phyloP scores from a whole-genome alignment of 179 eudicot genomes.

The Silene vulgaris region DNA sequence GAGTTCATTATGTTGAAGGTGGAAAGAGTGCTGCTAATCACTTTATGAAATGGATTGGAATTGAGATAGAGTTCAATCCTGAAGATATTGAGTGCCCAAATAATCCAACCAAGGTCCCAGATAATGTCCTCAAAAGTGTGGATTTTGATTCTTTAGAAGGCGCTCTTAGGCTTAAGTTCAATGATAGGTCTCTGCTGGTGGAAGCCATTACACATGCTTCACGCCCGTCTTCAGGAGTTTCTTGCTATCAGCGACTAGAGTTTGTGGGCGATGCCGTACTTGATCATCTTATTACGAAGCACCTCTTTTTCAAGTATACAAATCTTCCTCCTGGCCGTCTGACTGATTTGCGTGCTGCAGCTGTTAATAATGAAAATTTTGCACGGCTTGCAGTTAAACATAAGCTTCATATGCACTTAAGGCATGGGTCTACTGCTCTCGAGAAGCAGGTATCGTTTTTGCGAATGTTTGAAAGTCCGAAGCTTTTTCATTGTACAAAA shows the following conservation, averaged over 20 bases:
- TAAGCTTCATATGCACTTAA: slow-evolving; percentile 79
- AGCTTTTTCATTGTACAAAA: not conserved
- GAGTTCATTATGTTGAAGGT: slow-evolving; percentile 94
- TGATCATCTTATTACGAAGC: slow-evolving; percentile 94
- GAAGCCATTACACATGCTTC: slow-evolving; percentile 99
- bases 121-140: slow-evolving; percentile 64
- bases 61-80: slow-evolving; percentile 70
- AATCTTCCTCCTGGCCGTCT: slow-evolving; percentile 96
- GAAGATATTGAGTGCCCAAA: slow-evolving; percentile 48
- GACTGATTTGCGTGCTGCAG: slow-evolving; percentile 99
- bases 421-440: slow-evolving; percentile 96
- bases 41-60: slow-evolving; percentile 95
- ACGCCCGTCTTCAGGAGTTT: slow-evolving; percentile 92
- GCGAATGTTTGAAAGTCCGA: not conserved
- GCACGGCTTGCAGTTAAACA: slow-evolving; percentile 95
- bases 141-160: slow-evolving; percentile 72
- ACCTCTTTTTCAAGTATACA: slow-evolving; percentile 84
- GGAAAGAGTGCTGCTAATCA: slow-evolving; percentile 89
- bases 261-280: slow-evolving; percentile 99
- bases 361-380: slow-evolving; percentile 97
- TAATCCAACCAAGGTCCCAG: slow-evolving; percentile 54
- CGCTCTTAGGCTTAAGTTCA: slow-evolving; percentile 55
- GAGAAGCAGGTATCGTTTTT: slow-evolving; percentile 67
- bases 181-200: slow-evolving; percentile 56
- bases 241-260: slow-evolving; percentile 97